Evolutionary conservation across 805 yeast genomes (phyloP).

Genomic region (Candida silvicultrix): DNA sequence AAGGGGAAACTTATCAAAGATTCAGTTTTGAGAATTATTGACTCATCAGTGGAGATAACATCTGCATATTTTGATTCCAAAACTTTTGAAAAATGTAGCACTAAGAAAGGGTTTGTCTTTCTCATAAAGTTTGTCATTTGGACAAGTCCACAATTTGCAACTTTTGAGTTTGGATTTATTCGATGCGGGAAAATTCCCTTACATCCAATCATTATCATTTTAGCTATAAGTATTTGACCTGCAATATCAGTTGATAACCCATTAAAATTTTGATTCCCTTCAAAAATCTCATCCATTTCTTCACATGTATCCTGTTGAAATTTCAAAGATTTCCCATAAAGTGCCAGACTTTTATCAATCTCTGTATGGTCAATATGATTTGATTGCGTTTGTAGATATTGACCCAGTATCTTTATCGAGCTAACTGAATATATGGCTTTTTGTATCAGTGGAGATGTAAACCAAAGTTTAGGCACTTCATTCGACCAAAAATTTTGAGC

Average conservation of each 20-base stretch:
- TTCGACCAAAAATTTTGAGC: not conserved
- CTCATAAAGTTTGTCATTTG: not conserved
- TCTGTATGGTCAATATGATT: no score
- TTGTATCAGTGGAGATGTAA: not conserved
- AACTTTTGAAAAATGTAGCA: no score
- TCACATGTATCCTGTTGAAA: not conserved
- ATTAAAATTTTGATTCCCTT: not conserved
- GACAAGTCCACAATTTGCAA: not conserved
- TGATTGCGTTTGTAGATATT: no score
- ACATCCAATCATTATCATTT: not conserved
- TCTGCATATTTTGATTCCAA: not conserved
- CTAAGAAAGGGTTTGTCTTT: not conserved
- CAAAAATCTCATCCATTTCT: not conserved
- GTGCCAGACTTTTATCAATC: not conserved
- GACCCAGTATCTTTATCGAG: not conserved
- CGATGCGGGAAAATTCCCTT: not conserved
- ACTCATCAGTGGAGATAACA: not conserved
- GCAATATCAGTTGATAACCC: not conserved
- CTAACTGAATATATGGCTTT: not conserved
- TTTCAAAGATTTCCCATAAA: not conserved
- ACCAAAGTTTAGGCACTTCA: not conserved
- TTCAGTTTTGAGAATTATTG: not conserved
- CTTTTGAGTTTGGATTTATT: not conserved
- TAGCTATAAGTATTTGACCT: not conserved
- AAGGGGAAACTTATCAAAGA: not conserved